Percentiles rank a stretch among this genome's conserved stretches.
phyloP scores from a whole-genome alignment of 805 yeast species.

The Komagataella phaffii region DNA sequence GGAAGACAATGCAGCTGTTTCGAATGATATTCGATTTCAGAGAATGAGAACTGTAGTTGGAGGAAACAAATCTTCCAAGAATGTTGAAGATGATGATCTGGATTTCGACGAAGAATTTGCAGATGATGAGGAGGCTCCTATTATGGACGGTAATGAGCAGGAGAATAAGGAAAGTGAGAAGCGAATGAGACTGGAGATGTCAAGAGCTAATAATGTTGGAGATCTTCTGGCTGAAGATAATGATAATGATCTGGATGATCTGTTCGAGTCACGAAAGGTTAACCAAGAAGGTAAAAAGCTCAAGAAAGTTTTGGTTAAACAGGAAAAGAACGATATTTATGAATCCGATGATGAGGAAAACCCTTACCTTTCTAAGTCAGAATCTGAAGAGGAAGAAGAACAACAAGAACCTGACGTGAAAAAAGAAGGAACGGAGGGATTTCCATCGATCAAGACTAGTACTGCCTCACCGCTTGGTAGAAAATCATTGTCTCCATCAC shows the following conservation, averaged over 20 bases:
- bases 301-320: constrained; percentile 68
- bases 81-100: constrained; percentile 79
- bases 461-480: constrained; percentile 1
- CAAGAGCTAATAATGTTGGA: constrained; percentile 58
- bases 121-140: constrained; percentile 98
- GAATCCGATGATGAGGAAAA: constrained; percentile 72
- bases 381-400: constrained; percentile 39
- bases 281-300: constrained; percentile 87
- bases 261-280: constrained; percentile 55
- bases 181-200: constrained; percentile 74
- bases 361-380: constrained; percentile 70
- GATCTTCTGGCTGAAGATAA: constrained; percentile 43
- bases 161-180: constrained; percentile 84
- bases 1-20: constrained; percentile 35
- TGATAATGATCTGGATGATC: constrained; percentile 56
- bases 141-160: constrained; percentile 91
- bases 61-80: constrained; percentile 21
- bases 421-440: constrained; percentile 19
- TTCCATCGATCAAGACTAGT: constrained; percentile 5
- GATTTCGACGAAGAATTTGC: constrained; percentile 96
- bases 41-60: constrained; percentile 23
- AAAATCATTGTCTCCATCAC: constrained; percentile 13
- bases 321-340: constrained; percentile 80
- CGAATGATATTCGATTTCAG: constrained; percentile 21
- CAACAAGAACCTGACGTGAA: not conserved